phyloP scores from a whole-genome alignment of 352 stramenopile genomes.

The Pythium pyrilobum region DNA sequence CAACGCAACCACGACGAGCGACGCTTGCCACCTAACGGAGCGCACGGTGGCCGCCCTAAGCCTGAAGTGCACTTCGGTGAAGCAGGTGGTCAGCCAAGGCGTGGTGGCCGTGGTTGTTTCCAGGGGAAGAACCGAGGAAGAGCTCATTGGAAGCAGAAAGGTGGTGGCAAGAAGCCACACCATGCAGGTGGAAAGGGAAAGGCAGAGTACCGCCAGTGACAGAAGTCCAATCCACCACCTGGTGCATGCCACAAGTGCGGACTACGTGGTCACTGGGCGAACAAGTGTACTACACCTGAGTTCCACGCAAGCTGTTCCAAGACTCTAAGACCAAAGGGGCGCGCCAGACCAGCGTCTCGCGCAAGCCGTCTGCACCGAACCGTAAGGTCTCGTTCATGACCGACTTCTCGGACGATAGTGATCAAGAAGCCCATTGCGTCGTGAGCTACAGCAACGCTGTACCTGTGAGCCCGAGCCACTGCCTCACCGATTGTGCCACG shows the following conservation, averaged over 20 bases:
- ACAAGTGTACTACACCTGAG: not conserved
- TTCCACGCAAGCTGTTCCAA: slow-evolving; percentile 14
- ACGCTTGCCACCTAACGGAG: not conserved
- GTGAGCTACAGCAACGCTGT: not conserved
- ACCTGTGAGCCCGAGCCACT: not conserved
- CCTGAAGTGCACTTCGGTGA: slow-evolving; percentile 7
- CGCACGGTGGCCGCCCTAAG: not conserved
- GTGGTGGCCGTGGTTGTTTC: no score
- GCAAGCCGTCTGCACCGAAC: not conserved
- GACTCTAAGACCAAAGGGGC: not conserved
- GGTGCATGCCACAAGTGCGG: slow-evolving; percentile 11
- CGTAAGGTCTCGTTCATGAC: slow-evolving; percentile 13
- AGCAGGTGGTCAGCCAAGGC: no score
- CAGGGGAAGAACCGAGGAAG: no score
- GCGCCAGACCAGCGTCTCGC: not conserved
- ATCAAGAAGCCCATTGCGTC: slow-evolving; percentile 4
- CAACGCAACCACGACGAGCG: slow-evolving; percentile 15
- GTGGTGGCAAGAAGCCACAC: no score
- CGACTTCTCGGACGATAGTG: slow-evolving; percentile 12
- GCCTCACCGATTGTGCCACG: slow-evolving; percentile 9
- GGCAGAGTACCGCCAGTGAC: no score
- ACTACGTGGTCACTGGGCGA: not conserved
- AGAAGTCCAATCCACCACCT: no score
- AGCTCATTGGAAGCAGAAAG: no score
- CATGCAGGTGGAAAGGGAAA: not conserved